These are phyloP conservation scores for Saccharomycopsis hybrid DNA, from an alignment of 1,139 yeast species.

Conservation along the genomic window DNA sequence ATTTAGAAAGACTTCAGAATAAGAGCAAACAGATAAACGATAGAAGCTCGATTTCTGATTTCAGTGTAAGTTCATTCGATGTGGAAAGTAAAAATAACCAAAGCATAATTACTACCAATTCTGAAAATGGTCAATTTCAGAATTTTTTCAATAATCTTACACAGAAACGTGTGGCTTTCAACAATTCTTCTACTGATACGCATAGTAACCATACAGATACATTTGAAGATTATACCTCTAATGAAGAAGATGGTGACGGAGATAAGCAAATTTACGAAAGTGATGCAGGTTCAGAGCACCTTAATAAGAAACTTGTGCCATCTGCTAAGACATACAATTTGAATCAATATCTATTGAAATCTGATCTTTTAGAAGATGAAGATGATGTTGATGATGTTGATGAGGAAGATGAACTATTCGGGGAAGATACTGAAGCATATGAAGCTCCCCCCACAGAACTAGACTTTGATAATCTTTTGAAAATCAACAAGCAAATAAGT, in stretches of 20 bases:
- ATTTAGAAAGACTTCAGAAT: conserved; percentile 3
- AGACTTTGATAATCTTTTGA: neutral
- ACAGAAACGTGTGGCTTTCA: neutral
- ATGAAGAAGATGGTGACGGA: conserved; percentile 7
- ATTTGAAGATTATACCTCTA: conserved; percentile 15
- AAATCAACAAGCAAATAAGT: conserved; percentile 1
- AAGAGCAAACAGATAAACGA: neutral
- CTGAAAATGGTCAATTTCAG: conserved; percentile 6
- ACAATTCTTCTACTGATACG: neutral
- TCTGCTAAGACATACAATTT: conserved; percentile 15
- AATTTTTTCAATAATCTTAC: conserved; percentile 13
- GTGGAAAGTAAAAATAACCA: conserved; percentile 9
- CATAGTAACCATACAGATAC: conserved; percentile 9
- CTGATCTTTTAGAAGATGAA: conserved; percentile 14
- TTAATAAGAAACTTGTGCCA: conserved; percentile 8
- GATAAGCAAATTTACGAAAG: conserved; percentile 2
- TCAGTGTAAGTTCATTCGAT: conserved; percentile 12
- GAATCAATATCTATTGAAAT: conserved; percentile 12
- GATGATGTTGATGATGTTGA: conserved; percentile 8
- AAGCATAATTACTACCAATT: conserved; percentile 8
- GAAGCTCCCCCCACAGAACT: neutral
- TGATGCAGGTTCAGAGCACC: neutral
- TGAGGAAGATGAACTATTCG: conserved; percentile 11
- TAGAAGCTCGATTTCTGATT: conserved; percentile 4
- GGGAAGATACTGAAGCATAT: conserved; percentile 6